Evolutionary conservation across 352 stramenopile genomes (phyloP).

Genomic region (Stephanocyclus meneghinianus): DNA sequence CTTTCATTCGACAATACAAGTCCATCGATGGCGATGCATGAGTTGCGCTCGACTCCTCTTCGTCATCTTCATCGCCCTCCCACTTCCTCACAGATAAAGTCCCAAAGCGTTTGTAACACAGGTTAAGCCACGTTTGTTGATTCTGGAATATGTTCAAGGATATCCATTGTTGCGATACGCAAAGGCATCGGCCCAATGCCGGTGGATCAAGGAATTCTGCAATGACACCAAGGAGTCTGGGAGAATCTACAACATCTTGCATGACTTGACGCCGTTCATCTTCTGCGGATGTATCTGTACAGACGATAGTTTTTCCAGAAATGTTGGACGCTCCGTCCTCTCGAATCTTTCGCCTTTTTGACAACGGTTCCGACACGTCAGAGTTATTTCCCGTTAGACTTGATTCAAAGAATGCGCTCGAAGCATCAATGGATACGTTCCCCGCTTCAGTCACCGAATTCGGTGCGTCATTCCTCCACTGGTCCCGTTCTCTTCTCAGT

Average conservation of each 20-base stretch:
- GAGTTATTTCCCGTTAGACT: constrained; percentile 3
- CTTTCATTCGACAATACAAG: constrained; percentile 70
- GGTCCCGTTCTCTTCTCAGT: constrained; percentile 24
- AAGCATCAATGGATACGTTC: background rate
- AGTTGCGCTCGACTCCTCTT: constrained; percentile 29
- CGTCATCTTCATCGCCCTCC: constrained; percentile 62
- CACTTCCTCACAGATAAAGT: constrained; percentile 68
- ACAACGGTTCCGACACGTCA: background rate
- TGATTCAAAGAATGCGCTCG: background rate
- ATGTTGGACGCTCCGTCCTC: background rate
- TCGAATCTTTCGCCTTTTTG: background rate
- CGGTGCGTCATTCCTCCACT: background rate
- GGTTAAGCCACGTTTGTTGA: constrained; percentile 60
- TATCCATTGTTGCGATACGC: constrained; percentile 57
- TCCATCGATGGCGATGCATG: constrained; percentile 20
- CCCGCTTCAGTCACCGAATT: background rate
- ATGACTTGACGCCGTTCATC: constrained; percentile 15
- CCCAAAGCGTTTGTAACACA: constrained; percentile 70
- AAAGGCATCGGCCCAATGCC: constrained; percentile 56
- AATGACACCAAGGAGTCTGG: constrained; percentile 42
- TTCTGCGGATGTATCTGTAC: background rate
- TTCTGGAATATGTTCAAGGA: constrained; percentile 57
- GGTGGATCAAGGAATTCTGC: constrained; percentile 64
- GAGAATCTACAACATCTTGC: constrained; percentile 13
- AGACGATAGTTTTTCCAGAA: background rate